Evolutionary conservation across 2,329 filamentous ascomycete genomes (phyloP).

Genomic region (Trichophyton schoenleinii): DNA sequence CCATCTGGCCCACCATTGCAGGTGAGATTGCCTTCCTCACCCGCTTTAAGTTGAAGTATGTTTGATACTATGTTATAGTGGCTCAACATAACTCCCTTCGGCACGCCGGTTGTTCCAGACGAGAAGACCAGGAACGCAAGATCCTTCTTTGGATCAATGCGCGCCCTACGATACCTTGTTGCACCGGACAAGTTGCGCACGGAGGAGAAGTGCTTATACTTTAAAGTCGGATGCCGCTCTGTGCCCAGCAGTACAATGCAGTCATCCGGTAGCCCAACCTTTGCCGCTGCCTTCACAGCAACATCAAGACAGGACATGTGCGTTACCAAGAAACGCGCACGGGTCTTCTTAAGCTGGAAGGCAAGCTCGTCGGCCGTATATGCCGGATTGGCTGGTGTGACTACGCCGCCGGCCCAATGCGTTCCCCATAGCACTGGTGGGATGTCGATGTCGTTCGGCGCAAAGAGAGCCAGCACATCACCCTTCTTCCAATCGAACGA

Average conservation of each 20-base stretch:
- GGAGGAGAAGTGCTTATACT: slow-evolving; percentile 51
- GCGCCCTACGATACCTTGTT: slow-evolving; percentile 46
- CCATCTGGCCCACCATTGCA: slow-evolving; percentile 48
- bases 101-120: slow-evolving; percentile 78
- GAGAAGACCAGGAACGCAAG: slow-evolving; percentile 78
- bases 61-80: slow-evolving; percentile 77
- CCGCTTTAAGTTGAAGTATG: slow-evolving; percentile 41
- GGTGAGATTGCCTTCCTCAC: slow-evolving; percentile 45
- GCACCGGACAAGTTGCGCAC: slow-evolving; percentile 52
- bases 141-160: slow-evolving; percentile 56
- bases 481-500: slow-evolving; percentile 67
- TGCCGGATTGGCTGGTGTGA: slow-evolving; percentile 77
- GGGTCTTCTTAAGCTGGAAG: slow-evolving; percentile 69
- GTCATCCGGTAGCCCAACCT: slow-evolving; percentile 57
- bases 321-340: slow-evolving; percentile 62
- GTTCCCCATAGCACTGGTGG: slow-evolving; percentile 64
- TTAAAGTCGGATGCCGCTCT: slow-evolving; percentile 24
- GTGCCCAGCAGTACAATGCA: slow-evolving; percentile 68
- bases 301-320: slow-evolving; percentile 54
- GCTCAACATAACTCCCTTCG: slow-evolving; percentile 80
- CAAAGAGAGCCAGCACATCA: slow-evolving; percentile 71
- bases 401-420: slow-evolving; percentile 68
- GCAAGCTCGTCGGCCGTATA: slow-evolving; percentile 76
- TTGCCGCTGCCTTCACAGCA: slow-evolving; percentile 54
- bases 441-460: slow-evolving; percentile 77